Conservation (phyloP, 495 filamentous ascomycete genomes). For the Aspergillus mulundensis region DNA sequence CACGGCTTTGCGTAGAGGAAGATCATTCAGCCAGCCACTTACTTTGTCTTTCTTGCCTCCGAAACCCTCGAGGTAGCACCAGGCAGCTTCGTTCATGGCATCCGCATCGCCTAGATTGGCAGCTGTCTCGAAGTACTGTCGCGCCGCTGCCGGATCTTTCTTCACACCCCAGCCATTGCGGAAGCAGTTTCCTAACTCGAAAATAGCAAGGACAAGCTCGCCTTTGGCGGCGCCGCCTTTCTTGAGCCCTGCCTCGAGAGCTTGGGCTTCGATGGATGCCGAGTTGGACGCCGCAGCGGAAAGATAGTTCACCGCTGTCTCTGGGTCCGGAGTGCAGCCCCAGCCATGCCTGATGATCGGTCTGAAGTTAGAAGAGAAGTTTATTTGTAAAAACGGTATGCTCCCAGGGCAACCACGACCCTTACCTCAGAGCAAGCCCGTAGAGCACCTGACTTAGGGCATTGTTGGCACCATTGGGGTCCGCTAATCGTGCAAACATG, state of each 20-base stretch:
- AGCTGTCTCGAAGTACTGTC: slow-evolving; percentile 94
- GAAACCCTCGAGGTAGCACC: slow-evolving; percentile 95
- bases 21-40: slow-evolving; percentile 37
- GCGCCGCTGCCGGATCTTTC: slow-evolving; percentile 84
- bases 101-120: slow-evolving; percentile 95
- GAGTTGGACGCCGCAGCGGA: slow-evolving; percentile 88
- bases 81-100: slow-evolving; percentile 94
- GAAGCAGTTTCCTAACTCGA: slow-evolving; percentile 90
- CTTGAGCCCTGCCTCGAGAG: slow-evolving; percentile 79
- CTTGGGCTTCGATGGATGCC: slow-evolving; percentile 76
- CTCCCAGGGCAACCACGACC: neutral
- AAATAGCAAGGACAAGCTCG: slow-evolving; percentile 95
- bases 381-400: neutral
- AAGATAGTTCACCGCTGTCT: slow-evolving; percentile 74
- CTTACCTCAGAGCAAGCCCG: slow-evolving; percentile 85
- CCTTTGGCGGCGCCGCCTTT: slow-evolving; percentile 95
- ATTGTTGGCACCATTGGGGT: slow-evolving; percentile 82
- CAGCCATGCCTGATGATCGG: slow-evolving; percentile 73
- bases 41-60: slow-evolving; percentile 98
- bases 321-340: slow-evolving; percentile 72
- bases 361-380: slow-evolving; percentile 4
- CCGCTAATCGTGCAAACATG: slow-evolving; percentile 84
- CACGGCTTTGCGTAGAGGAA: neutral
- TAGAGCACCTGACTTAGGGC: slow-evolving; percentile 94
- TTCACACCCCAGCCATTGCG: slow-evolving; percentile 92